phyloP scores from a whole-genome alignment of 129 eudicot species.

The Chrysanthemum seticuspe region DNA sequence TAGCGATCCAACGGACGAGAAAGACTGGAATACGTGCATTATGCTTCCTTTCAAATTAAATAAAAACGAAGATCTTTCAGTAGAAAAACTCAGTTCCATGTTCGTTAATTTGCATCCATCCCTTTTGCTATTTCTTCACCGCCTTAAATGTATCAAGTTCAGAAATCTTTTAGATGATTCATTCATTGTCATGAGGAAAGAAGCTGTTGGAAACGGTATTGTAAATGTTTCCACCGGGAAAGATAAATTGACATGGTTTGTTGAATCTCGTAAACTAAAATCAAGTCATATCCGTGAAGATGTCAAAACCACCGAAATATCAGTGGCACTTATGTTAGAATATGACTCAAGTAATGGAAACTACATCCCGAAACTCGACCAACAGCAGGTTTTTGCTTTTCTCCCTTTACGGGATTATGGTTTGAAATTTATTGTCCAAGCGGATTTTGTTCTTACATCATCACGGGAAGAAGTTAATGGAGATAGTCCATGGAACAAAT shows the following conservation, averaged over 20 bases:
- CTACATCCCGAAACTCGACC: slow-evolving; percentile 48
- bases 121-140: slow-evolving; percentile 74
- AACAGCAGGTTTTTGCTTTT: slow-evolving; percentile 82
- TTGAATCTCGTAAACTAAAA: slow-evolving; percentile 50
- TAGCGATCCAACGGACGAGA: slow-evolving; percentile 26
- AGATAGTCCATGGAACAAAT: slow-evolving; percentile 84
- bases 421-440: slow-evolving; percentile 76
- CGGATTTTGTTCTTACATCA: slow-evolving; percentile 81
- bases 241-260: slow-evolving; percentile 66
- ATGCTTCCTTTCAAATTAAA: slow-evolving; percentile 67
- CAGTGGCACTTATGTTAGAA: slow-evolving; percentile 67
- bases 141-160: slow-evolving; percentile 64
- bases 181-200: slow-evolving; percentile 58
- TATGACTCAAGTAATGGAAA: slow-evolving; percentile 38
- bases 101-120: slow-evolving; percentile 81
- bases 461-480: slow-evolving; percentile 89
- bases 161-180: slow-evolving; percentile 53
- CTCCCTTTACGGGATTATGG: slow-evolving; percentile 81
- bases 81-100: slow-evolving; percentile 65
- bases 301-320: slow-evolving; percentile 68
- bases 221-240: slow-evolving; percentile 61
- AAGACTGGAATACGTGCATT: slow-evolving; percentile 69
- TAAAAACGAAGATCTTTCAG: slow-evolving; percentile 36
- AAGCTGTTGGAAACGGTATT: slow-evolving; percentile 57
- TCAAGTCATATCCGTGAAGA: slow-evolving; percentile 49